Evolutionary conservation across 768 basidiomycete species (phyloP).

Genomic region (Podaxis sp.): DNA sequence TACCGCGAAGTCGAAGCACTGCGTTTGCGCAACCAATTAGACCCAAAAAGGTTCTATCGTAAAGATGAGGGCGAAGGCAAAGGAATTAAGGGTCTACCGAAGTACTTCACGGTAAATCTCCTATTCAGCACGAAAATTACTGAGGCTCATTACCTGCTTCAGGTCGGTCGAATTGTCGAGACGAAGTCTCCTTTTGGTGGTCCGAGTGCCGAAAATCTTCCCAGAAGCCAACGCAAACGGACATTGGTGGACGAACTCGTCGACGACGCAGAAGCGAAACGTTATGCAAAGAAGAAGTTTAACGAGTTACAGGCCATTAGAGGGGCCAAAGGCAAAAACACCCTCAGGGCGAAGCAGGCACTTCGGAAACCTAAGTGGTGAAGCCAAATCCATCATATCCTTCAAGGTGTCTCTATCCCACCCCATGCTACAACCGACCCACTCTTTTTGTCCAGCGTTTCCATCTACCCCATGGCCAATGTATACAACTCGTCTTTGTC

Average conservation of each 20-base stretch:
- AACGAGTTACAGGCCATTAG: constrained; percentile 69
- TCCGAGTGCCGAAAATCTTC: constrained; percentile 68
- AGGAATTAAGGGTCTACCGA: constrained; percentile 81
- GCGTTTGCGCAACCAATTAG: constrained; percentile 82
- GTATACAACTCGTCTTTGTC: constrained; percentile 38
- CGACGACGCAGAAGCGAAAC: constrained; percentile 81
- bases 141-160: constrained; percentile 12
- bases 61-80: constrained; percentile 86
- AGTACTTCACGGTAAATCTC: constrained; percentile 82
- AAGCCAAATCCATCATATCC: background rate
- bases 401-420: background rate
- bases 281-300: constrained; percentile 93
- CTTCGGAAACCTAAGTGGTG: constrained; percentile 71
- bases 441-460: background rate
- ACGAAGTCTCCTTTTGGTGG: constrained; percentile 72
- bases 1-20: constrained; percentile 87
- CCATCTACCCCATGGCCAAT: constrained; percentile 24
- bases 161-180: constrained; percentile 82
- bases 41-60: constrained; percentile 89
- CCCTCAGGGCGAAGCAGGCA: constrained; percentile 63
- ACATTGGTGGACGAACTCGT: constrained; percentile 88
- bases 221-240: constrained; percentile 69
- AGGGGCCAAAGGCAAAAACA: constrained; percentile 69
- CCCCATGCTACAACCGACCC: background rate
- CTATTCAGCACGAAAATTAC: constrained; percentile 11